Evolutionary conservation across 371 early-diverging fungal genomes (phyloP).

Genomic region (Sporodiniella umbellata): DNA sequence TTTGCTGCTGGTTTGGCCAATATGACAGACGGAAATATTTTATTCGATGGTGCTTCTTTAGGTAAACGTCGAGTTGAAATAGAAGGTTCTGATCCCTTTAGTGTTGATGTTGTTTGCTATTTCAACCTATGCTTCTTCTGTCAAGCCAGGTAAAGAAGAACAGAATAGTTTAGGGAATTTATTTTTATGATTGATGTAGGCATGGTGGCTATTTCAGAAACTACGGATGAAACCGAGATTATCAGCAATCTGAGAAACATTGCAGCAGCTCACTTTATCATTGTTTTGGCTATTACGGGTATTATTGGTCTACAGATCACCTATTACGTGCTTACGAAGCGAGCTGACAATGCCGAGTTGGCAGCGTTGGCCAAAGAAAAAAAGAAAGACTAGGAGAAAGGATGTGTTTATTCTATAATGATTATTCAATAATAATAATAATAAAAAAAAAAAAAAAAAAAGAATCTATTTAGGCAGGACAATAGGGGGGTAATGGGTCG

Average conservation of each 20-base stretch:
- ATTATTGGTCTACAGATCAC: conserved; percentile 46
- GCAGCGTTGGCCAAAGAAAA: conserved; percentile 4
- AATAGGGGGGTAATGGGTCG: background rate
- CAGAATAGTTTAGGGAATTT: background rate
- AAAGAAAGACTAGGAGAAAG: background rate
- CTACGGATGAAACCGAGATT: conserved; percentile 17
- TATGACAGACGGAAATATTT: conserved; percentile 40
- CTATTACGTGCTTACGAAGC: conserved; percentile 39
- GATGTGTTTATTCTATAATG: background rate
- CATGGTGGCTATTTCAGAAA: conserved; percentile 21
- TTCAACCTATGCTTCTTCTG: conserved; percentile 44
- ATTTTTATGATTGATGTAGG: conserved; percentile 5
- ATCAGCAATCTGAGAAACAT: conserved; percentile 34
- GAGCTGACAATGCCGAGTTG: conserved; percentile 21
- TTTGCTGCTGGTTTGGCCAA: conserved; percentile 48
- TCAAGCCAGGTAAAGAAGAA: conserved; percentile 37
- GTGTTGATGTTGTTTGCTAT: conserved; percentile 46
- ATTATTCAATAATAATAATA: background rate
- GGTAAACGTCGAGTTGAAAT: conserved; percentile 24
- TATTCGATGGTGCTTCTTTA: conserved; percentile 50
- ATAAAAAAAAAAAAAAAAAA: conserved; percentile 10
- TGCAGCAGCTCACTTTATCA: conserved; percentile 49
- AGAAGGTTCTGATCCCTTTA: too few species aligned
- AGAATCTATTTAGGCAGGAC: conserved; percentile 4
- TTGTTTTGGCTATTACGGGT: conserved; percentile 46